Percentiles rank a stretch among this genome's conserved stretches.
phyloP scores from a whole-genome alignment of 169 alveolate species.

The Cryptosporidium tyzzeri region DNA sequence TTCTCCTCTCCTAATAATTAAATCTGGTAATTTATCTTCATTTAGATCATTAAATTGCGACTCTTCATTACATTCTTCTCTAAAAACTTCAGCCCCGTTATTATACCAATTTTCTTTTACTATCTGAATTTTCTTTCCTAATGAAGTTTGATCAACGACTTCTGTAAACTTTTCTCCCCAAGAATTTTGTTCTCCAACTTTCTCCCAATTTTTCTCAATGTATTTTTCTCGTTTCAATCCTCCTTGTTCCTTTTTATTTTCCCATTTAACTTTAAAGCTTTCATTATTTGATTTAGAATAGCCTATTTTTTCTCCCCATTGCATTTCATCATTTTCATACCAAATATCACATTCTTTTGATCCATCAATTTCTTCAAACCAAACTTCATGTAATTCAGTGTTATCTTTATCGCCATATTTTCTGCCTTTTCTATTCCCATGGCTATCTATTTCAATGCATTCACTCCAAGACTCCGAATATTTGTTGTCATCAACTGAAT shows the following conservation, averaged over 20 bases:
- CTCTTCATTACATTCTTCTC: conserved; percentile 34
- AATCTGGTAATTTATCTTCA: not conserved
- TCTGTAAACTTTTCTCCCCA: conserved; percentile 58
- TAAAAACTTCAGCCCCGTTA: conserved; percentile 36
- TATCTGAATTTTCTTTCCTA: conserved; percentile 9
- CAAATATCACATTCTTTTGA: conserved; percentile 62
- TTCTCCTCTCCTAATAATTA: conserved; percentile 29
- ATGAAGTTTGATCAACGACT: not conserved
- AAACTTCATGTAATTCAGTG: conserved; percentile 53
- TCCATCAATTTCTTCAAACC: conserved; percentile 71
- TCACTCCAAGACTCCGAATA: conserved; percentile 23
- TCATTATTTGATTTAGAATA: conserved; percentile 68
- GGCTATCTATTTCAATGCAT: conserved; percentile 16
- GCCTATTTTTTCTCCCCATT: conserved; percentile 70
- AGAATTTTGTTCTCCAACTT: conserved; percentile 55
- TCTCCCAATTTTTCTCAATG: conserved; percentile 55
- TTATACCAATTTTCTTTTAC: conserved; percentile 60
- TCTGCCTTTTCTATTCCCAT: conserved; percentile 60
- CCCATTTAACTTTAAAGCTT: conserved; percentile 50
- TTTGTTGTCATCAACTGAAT: not conserved
- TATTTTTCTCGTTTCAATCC: not conserved
- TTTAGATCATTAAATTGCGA: not conserved
- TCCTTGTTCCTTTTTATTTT: not conserved
- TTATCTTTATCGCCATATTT: conserved; percentile 22
- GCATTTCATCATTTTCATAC: conserved; percentile 17